Conservation (phyloP, 1,284 basidiomycete genomes). For the Coniophora puteana region DNA sequence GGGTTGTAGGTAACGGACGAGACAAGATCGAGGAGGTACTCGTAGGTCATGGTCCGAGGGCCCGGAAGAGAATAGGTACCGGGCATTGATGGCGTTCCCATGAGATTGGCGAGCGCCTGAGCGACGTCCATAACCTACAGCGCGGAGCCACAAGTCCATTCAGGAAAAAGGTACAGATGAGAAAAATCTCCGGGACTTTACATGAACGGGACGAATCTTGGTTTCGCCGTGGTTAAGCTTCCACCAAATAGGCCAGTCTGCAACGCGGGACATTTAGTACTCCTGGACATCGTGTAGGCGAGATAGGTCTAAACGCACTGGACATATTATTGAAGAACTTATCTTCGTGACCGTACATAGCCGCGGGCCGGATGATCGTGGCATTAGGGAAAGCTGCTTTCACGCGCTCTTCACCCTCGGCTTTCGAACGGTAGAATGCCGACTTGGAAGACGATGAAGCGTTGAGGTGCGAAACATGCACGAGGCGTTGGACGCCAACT, state of each 20-base stretch:
- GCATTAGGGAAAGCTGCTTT: constrained; percentile 83
- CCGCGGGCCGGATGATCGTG: constrained; percentile 85
- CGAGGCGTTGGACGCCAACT: constrained; percentile 79
- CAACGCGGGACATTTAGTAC: constrained; percentile 26
- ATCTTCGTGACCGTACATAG: constrained; percentile 94
- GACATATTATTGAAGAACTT: constrained; percentile 92
- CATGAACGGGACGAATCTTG: constrained; percentile 88
- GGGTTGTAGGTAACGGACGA: constrained; percentile 78
- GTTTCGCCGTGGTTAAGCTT: constrained; percentile 89
- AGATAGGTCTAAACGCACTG: constrained; percentile 47
- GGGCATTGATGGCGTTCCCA: constrained; percentile 56
- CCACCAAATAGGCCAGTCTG: constrained; percentile 94
- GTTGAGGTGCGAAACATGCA: constrained; percentile 96
- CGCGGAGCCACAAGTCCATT: too few species aligned
- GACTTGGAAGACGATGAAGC: constrained; percentile 80
- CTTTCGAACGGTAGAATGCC: constrained; percentile 87
- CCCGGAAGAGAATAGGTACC: constrained; percentile 86
- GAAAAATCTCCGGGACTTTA: constrained; percentile 36
- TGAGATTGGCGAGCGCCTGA: constrained; percentile 82
- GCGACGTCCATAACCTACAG: constrained; percentile 96
- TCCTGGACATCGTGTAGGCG: constrained; percentile 1
- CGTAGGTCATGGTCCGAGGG: constrained; percentile 82
- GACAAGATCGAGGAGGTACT: constrained; percentile 83
- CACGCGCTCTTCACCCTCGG: constrained; percentile 87
- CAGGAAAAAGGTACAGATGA: constrained; percentile 6